Conservation (phyloP, 495 filamentous ascomycete species). For the Hypoxylon cercidicola region DNA sequence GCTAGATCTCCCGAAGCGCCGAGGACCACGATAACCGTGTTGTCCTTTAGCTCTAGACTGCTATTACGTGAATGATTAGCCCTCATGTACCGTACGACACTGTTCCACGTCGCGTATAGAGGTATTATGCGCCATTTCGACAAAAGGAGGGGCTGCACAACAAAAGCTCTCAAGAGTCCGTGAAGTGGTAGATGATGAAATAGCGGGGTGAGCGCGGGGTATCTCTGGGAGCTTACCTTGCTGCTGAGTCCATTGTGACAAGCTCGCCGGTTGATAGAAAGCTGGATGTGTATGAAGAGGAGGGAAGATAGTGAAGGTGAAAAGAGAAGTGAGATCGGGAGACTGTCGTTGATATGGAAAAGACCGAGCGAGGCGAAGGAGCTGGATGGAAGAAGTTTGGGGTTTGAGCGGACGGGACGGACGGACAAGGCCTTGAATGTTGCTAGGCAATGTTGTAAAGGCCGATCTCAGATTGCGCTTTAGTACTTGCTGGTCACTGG, state of each 20-base stretch:
- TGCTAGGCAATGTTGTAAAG: slow-evolving; percentile 26
- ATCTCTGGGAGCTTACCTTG: slow-evolving; percentile 50
- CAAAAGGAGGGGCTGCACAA: slow-evolving; percentile 8
- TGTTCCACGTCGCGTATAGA: background rate
- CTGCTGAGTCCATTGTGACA: slow-evolving; percentile 56
- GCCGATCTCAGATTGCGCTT: slow-evolving; percentile 26
- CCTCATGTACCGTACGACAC: background rate
- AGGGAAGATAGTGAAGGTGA: slow-evolving; percentile 31
- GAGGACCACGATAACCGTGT: slow-evolving; percentile 97
- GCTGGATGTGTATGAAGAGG: slow-evolving; percentile 9
- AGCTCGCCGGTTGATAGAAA: slow-evolving; percentile 21
- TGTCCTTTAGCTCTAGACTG: slow-evolving; percentile 91
- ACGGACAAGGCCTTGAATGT: slow-evolving; percentile 16
- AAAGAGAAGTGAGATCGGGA: slow-evolving; percentile 7
- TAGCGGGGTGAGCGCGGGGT: slow-evolving; percentile 51
- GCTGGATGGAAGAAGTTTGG: slow-evolving; percentile 24
- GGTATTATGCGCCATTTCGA: slow-evolving; percentile 3
- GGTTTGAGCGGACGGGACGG: slow-evolving; percentile 28
- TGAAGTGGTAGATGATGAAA: slow-evolving; percentile 36
- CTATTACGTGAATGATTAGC: slow-evolving; percentile 42
- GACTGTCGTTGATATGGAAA: slow-evolving; percentile 15
- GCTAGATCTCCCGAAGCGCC: slow-evolving; percentile 97
- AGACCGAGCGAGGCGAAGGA: slow-evolving; percentile 23
- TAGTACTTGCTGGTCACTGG: background rate
- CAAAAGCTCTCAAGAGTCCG: slow-evolving; percentile 21